phyloP scores from a whole-genome alignment of 1,284 basidiomycete genomes.

The Dichomitus squalens region DNA sequence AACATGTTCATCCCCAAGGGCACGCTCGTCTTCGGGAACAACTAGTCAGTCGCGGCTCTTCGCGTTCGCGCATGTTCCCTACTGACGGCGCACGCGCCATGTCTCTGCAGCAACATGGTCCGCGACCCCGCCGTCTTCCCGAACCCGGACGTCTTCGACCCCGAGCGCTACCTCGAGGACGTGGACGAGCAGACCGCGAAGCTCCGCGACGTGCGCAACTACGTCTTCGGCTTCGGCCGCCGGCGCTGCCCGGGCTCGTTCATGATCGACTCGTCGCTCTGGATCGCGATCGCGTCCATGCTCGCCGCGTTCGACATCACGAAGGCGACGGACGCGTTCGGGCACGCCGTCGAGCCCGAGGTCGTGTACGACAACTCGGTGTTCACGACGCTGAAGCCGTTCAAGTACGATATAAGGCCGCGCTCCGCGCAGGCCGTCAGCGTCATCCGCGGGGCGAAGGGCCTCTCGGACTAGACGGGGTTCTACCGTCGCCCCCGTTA shows the following conservation, averaged over 20 bases:
- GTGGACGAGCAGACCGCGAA: constrained; percentile 31
- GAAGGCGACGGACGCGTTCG: constrained; percentile 43
- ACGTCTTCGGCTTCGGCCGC: constrained; percentile 40
- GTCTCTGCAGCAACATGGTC: constrained; percentile 40
- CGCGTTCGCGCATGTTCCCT: neutral
- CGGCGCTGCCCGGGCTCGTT: constrained; percentile 47
- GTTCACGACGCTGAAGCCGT: constrained; percentile 40
- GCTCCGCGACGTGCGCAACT: constrained; percentile 35
- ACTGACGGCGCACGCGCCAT: neutral
- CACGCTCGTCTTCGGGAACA: constrained; percentile 39
- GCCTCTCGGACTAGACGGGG: constrained; percentile 16
- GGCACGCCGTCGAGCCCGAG: constrained; percentile 41
- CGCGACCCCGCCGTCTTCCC: constrained; percentile 41
- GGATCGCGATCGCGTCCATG: constrained; percentile 49
- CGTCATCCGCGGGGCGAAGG: constrained; percentile 27
- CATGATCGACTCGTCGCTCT: constrained; percentile 49
- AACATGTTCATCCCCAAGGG: constrained; percentile 38
- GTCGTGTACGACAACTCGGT: constrained; percentile 44
- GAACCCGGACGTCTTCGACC: constrained; percentile 39
- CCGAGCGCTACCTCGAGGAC: constrained; percentile 38
- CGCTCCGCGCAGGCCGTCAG: constrained; percentile 31
- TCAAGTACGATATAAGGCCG: constrained; percentile 34
- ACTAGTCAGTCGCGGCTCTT: constrained; percentile 29
- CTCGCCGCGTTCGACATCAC: constrained; percentile 45
- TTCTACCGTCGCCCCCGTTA: neutral